These are phyloP conservation scores for Clarireedia paspali DNA, from an alignment of 2,329 filamentous ascomycete species.

Conservation along the genomic window DNA sequence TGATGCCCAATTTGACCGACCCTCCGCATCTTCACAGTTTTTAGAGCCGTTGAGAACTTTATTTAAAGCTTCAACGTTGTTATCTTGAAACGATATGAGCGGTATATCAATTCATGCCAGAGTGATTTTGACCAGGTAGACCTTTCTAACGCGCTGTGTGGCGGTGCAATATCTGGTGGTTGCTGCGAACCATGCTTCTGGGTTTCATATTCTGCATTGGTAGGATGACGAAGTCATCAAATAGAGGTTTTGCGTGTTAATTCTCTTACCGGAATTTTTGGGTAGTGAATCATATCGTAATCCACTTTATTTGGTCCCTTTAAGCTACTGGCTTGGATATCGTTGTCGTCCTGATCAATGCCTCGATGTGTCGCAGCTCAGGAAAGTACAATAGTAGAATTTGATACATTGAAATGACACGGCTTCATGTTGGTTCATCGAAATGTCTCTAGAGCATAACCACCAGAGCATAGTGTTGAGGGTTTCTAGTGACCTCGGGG, in stretches of 20 bases:
- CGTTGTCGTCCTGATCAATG: conserved; percentile 91
- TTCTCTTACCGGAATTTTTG: conserved; percentile 39
- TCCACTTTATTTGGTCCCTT: conserved; percentile 83
- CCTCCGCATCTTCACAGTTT: background rate
- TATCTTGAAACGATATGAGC: conserved; percentile 3
- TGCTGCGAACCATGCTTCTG: background rate
- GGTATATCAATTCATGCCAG: conserved; percentile 6
- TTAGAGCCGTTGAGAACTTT: background rate
- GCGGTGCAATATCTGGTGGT: background rate
- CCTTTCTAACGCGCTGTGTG: conserved; percentile 5
- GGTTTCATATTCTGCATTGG: background rate
- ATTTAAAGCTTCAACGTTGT: background rate
- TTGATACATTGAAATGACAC: no score
- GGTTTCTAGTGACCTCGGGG: no score
- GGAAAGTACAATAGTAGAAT: no score
- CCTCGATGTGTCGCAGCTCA: conserved; percentile 48
- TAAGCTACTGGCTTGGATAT: conserved; percentile 82
- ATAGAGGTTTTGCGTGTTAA: conserved; percentile 41
- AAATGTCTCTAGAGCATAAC: no score
- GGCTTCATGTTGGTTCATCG: no score
- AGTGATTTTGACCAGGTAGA: background rate
- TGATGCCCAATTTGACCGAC: background rate
- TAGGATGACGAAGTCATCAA: background rate
- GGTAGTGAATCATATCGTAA: conserved; percentile 69
- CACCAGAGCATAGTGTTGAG: no score